Conservation (phyloP, 371 early-diverging fungal genomes). For the Apophysomyces ossiformis region DNA sequence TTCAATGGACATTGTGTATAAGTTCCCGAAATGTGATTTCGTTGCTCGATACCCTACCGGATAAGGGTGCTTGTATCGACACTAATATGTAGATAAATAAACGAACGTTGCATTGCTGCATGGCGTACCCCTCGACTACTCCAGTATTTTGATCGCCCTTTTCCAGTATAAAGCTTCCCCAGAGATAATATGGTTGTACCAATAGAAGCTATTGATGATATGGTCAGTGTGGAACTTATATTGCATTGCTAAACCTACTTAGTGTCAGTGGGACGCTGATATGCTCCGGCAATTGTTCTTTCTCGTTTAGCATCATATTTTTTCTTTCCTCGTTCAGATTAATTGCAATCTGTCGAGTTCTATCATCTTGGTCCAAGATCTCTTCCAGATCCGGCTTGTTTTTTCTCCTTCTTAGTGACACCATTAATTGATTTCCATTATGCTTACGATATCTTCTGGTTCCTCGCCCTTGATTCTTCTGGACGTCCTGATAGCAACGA, state of each 20-base stretch:
- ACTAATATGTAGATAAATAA: slow-evolving; percentile 31
- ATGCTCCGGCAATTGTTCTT: slow-evolving; percentile 18
- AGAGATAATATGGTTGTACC: slow-evolving; percentile 51
- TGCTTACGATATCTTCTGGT: slow-evolving; percentile 45
- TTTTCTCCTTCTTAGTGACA: background rate
- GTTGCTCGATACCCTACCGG: slow-evolving; percentile 61
- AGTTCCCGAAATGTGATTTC: slow-evolving; percentile 56
- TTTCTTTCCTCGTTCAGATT: slow-evolving; percentile 3
- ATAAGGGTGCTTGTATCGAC: slow-evolving; percentile 60
- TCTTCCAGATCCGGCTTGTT: slow-evolving; percentile 37
- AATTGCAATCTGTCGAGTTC: slow-evolving; percentile 25
- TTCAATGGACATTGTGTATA: slow-evolving; percentile 58
- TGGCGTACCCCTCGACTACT: slow-evolving; percentile 48
- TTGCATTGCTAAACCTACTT: slow-evolving; percentile 20
- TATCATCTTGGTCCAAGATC: slow-evolving; percentile 43
- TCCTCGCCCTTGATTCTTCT: slow-evolving; percentile 44
- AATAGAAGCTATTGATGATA: slow-evolving; percentile 29
- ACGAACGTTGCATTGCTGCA: background rate
- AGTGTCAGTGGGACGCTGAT: slow-evolving; percentile 41
- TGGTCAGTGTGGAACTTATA: background rate
- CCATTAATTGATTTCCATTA: background rate
- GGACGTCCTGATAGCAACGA: slow-evolving; percentile 29
- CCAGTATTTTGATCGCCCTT: slow-evolving; percentile 45
- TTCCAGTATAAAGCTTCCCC: slow-evolving; percentile 39
- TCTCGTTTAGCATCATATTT: background rate